Base-by-base conservation (phyloP, 352 stramenopile genomes). In the Pythium grandisporangium region DNA sequence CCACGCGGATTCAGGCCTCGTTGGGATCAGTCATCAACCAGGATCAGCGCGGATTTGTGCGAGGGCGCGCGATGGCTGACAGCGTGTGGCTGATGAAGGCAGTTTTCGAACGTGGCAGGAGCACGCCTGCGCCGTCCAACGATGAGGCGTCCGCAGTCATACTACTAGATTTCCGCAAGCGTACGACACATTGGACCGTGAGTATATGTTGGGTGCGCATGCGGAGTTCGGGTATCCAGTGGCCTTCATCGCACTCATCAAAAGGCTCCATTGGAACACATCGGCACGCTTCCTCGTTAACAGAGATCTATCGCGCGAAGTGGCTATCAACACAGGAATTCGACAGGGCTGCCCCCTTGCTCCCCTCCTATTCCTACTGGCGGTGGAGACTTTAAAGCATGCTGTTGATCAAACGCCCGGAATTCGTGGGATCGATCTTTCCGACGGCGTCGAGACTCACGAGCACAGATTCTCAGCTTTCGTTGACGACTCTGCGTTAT, bases 261-360 rank as follows among this genome's bases (percentile, higher is more conserved):
- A 25, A 2, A 10, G 23, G 13, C 21, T 62, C 5, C 37, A 53
- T 20, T 7, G 21, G 6, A 20, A 20, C 2, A 62, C 42, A 8
- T 46, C 3, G 1, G 38, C 36, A 2, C 35, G 27, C 1, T 56
- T 59, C 27, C 24, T 51, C 1, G 48, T 45, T 0, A 59, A 58
- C 22, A 37, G 47, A 0, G 48, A 61, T 1, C 25, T 53, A 1
- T 62, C 47, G 1, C 0, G 11, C 2, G 3, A 16, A 4, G 3
- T 37, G 4, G 3, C 5, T 3, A 44, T 64, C 1, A 6, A 1
- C 0, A 55, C 49, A 0, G 58, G 50, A 2, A 63, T 68, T 4
- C 37, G 49, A 4, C 58, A 61, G 37, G 46, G 52, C 0, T 68
- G 49, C 30, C 53, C 54, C 5, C 26, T 63, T 0, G 58, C 58